These are phyloP conservation scores for Fusarium nelsonii DNA, from an alignment of 2,329 filamentous ascomycete genomes.

Conservation along the genomic window DNA sequence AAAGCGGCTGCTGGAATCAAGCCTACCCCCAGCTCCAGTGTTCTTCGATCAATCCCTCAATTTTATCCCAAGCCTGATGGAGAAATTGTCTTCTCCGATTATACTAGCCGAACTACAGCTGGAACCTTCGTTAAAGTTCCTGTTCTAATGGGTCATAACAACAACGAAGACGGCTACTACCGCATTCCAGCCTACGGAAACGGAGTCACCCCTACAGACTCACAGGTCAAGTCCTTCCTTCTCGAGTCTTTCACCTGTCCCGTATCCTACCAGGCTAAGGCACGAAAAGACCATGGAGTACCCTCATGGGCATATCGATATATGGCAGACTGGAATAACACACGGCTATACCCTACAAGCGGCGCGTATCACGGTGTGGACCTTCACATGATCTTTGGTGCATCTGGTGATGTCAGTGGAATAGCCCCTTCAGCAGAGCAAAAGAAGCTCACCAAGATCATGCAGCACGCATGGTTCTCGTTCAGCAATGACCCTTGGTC, in stretches of 20 bases:
- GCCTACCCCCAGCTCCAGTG: slow-evolving; percentile 50
- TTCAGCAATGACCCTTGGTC: slow-evolving; percentile 55
- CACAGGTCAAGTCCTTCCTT: slow-evolving; percentile 55
- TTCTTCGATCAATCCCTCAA: slow-evolving; percentile 53
- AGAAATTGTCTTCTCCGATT: slow-evolving; percentile 58
- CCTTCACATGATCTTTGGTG: slow-evolving; percentile 62
- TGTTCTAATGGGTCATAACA: slow-evolving; percentile 57
- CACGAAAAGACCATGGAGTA: slow-evolving; percentile 52
- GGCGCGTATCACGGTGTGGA: slow-evolving; percentile 64
- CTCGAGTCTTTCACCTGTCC: slow-evolving; percentile 62
- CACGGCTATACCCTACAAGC: slow-evolving; percentile 58
- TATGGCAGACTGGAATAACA: slow-evolving; percentile 63
- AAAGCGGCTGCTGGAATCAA: slow-evolving; percentile 53
- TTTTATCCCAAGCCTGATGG: slow-evolving; percentile 60
- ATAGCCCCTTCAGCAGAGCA: slow-evolving; percentile 51
- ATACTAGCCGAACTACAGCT: slow-evolving; percentile 49
- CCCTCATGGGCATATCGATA: slow-evolving; percentile 62
- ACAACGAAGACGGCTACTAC: slow-evolving; percentile 63
- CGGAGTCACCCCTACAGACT: slow-evolving; percentile 55
- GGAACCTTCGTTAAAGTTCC: slow-evolving; percentile 58
- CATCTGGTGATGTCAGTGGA: slow-evolving; percentile 55
- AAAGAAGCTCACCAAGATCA: slow-evolving; percentile 49
- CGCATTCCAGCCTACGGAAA: slow-evolving; percentile 57
- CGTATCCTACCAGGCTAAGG: slow-evolving; percentile 54
- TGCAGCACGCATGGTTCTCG: slow-evolving; percentile 57